phyloP scores from a whole-genome alignment of 768 basidiomycete genomes.

The Cystoderma amianthinum region DNA sequence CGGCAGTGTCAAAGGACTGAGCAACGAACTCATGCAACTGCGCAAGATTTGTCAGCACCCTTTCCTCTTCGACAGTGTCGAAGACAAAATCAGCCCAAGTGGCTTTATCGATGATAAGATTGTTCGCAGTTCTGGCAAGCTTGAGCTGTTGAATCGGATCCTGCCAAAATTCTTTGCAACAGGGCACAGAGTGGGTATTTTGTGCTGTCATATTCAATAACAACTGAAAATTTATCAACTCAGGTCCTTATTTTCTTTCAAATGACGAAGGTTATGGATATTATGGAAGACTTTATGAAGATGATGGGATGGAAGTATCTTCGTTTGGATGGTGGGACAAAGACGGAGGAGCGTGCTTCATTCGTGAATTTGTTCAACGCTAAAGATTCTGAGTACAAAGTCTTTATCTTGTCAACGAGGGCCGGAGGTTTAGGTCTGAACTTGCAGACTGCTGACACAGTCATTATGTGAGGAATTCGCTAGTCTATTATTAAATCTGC shows the following conservation, averaged over 20 bases:
- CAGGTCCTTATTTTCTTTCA: slow-evolving; percentile 99
- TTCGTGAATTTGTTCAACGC: slow-evolving; percentile 87
- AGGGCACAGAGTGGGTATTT: slow-evolving; percentile 69
- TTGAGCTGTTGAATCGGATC: slow-evolving; percentile 86
- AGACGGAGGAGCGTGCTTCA: slow-evolving; percentile 89
- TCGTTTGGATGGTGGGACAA: slow-evolving; percentile 93
- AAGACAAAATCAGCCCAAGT: slow-evolving; percentile 85
- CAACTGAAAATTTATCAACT: slow-evolving; percentile 5
- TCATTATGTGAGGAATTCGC: slow-evolving; percentile 69
- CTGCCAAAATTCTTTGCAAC: slow-evolving; percentile 93
- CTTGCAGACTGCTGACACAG: slow-evolving; percentile 93
- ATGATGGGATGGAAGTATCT: slow-evolving; percentile 83
- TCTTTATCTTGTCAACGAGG: slow-evolving; percentile 91
- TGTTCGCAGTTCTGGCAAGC: slow-evolving; percentile 84
- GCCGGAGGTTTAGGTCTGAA: slow-evolving; percentile 94
- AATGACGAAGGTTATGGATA: slow-evolving; percentile 99
- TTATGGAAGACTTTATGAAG: slow-evolving; percentile 93
- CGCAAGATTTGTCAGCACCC: slow-evolving; percentile 99
- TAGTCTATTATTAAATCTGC: not conserved
- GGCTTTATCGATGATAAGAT: slow-evolving; percentile 81
- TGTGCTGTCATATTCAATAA: not conserved
- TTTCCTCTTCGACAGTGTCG: slow-evolving; percentile 92
- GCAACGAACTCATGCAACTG: slow-evolving; percentile 96
- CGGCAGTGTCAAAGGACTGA: slow-evolving; percentile 79
- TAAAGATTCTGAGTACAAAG: slow-evolving; percentile 78